These are phyloP conservation scores for Delphinella strobiligena DNA, from an alignment of 2,329 filamentous ascomycete species.

Conservation along the genomic window DNA sequence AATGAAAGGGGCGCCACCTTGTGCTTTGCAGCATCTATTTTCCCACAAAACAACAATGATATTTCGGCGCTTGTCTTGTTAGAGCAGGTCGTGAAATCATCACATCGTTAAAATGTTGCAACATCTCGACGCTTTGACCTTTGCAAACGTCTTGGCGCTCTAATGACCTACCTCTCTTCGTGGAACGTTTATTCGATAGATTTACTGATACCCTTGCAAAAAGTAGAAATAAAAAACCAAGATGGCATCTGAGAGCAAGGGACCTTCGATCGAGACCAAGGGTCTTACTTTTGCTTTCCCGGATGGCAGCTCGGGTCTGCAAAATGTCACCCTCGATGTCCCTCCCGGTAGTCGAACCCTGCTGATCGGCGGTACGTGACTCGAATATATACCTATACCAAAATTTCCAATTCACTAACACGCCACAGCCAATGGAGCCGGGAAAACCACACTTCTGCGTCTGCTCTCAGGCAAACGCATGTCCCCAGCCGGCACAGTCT, in stretches of 20 bases:
- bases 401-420: conserved; percentile 13
- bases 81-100: background rate
- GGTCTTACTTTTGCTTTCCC: conserved; percentile 81
- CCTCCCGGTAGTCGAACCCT: conserved; percentile 78
- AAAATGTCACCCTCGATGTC: conserved; percentile 60
- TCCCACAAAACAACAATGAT: background rate
- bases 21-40: background rate
- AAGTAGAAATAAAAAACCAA: background rate
- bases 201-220: no score
- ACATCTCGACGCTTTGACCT: no score
- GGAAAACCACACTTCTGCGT: conserved; percentile 91
- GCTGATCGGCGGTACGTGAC: conserved; percentile 62
- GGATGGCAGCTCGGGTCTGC: conserved; percentile 68
- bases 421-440: conserved; percentile 70
- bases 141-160: background rate
- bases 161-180: no score
- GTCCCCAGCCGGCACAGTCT: conserved; percentile 62
- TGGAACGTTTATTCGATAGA: no score
- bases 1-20: conserved; percentile 8
- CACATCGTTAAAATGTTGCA: no score
- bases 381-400: background rate
- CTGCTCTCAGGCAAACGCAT: conserved; percentile 92
- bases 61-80: background rate
- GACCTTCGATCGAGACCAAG: conserved; percentile 58
- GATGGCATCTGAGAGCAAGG: conserved; percentile 4